These are phyloP conservation scores for Hyphopichia fennica DNA, from an alignment of 1,139 yeast species.

Conservation along the genomic window DNA sequence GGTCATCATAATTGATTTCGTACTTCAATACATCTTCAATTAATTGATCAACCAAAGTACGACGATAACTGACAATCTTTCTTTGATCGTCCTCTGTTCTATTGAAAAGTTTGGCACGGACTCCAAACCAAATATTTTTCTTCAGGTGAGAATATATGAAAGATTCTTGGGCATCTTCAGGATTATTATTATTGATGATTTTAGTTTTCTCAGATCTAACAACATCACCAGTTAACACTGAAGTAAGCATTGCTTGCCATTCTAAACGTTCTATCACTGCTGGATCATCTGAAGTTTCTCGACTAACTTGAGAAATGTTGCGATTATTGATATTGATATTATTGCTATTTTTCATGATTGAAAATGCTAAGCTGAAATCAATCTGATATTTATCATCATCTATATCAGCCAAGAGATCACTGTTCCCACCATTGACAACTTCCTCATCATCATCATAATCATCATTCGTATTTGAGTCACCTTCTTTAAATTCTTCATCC, in stretches of 20 bases:
- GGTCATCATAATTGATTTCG: constrained; percentile 47
- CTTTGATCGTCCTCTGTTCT: constrained; percentile 81
- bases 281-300: constrained; percentile 55
- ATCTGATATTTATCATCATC: constrained; percentile 45
- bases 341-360: constrained; percentile 32
- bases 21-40: constrained; percentile 72
- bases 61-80: constrained; percentile 65
- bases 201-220: constrained; percentile 88
- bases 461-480: constrained; percentile 26
- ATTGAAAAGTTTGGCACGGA: constrained; percentile 78
- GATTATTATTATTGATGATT: constrained; percentile 51
- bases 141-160: constrained; percentile 58
- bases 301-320: constrained; percentile 40
- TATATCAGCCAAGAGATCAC: constrained; percentile 41
- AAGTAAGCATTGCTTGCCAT: constrained; percentile 93
- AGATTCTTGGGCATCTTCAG: constrained; percentile 46
- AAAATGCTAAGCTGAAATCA: constrained; percentile 41
- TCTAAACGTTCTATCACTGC: constrained; percentile 78
- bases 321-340: constrained; percentile 36
- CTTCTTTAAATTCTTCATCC: constrained; percentile 30
- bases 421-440: constrained; percentile 20
- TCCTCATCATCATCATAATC: constrained; percentile 25
- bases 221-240: constrained; percentile 93
- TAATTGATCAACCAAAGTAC: constrained; percentile 72
- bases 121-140: constrained; percentile 80